These are phyloP conservation scores for Lecanicillium sp. DNA, from an alignment of 2,329 filamentous ascomycete genomes.

Conservation along the genomic window DNA sequence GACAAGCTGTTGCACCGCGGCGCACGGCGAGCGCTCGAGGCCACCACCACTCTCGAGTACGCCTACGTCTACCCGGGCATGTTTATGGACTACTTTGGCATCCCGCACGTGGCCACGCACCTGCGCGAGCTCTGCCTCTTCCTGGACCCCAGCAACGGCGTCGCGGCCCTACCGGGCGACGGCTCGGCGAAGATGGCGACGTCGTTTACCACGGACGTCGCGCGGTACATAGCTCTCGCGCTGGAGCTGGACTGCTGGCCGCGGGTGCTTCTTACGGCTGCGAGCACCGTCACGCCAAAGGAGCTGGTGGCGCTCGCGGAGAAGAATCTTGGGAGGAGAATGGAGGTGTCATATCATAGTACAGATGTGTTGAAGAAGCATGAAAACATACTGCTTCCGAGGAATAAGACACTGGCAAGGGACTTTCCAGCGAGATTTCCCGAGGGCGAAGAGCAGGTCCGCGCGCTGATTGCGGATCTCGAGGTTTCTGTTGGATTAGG, in stretches of 20 bases:
- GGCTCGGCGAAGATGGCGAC: constrained; percentile 23
- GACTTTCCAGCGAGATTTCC: constrained; percentile 19
- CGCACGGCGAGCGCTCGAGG: constrained; percentile 20
- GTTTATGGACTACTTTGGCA: constrained; percentile 29
- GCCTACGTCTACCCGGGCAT: constrained; percentile 26
- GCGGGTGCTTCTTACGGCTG: constrained; percentile 17
- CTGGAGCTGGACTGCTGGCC: constrained; percentile 22
- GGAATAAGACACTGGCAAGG: constrained; percentile 18
- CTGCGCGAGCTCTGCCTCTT: constrained; percentile 22
- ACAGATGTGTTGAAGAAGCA: constrained; percentile 16
- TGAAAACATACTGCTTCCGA: constrained; percentile 15
- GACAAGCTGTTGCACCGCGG: constrained; percentile 22
- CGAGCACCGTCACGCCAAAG: constrained; percentile 20
- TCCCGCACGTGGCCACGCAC: constrained; percentile 16
- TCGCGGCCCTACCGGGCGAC: constrained; percentile 21
- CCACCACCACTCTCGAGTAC: constrained; percentile 22
- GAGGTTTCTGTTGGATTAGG: constrained; percentile 21
- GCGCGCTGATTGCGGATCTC: constrained; percentile 21
- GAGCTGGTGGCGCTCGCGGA: constrained; percentile 22
- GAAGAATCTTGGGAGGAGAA: constrained; percentile 19
- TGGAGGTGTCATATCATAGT: constrained; percentile 19
- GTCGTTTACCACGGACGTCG: constrained; percentile 22
- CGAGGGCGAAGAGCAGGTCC: constrained; percentile 15
- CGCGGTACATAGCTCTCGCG: constrained; percentile 20
- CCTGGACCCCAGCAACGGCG: constrained; percentile 18